A percentile compares a stretch with the other conserved stretches of the same genome.
phyloP scores from a whole-genome alignment of 2,329 filamentous ascomycete genomes.

The Tolypocladium tundrense region DNA sequence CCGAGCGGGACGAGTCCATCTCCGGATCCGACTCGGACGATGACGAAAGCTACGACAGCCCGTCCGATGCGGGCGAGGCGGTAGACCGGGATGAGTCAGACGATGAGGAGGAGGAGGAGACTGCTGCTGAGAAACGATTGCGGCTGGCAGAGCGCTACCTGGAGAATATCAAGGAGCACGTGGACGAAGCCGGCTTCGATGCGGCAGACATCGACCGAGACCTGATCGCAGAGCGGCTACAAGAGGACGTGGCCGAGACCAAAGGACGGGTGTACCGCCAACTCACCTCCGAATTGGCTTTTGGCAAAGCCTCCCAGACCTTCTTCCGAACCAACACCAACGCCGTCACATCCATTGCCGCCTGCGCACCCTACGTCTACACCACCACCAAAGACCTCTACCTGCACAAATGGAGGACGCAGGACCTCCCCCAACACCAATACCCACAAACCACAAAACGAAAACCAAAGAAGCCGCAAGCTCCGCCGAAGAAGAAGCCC shows the following conservation, averaged over 20 bases:
- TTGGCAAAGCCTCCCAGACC: slow-evolving; percentile 55
- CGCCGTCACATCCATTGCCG: slow-evolving; percentile 68
- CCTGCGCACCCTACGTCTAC: slow-evolving; percentile 73
- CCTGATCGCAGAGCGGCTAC: slow-evolving; percentile 77
- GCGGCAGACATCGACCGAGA: slow-evolving; percentile 89
- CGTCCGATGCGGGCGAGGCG: slow-evolving; percentile 34
- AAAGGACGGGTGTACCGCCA: slow-evolving; percentile 84
- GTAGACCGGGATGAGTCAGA: slow-evolving; percentile 43
- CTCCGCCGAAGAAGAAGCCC: slow-evolving; percentile 51
- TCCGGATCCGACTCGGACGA: slow-evolving; percentile 73
- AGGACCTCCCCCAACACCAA: slow-evolving; percentile 51
- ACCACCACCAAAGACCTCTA: slow-evolving; percentile 78
- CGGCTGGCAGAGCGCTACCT: slow-evolving; percentile 87
- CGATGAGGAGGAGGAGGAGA: slow-evolving; percentile 68
- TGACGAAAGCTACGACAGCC: slow-evolving; percentile 35
- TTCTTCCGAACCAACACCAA: slow-evolving; percentile 72
- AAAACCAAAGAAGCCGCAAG: slow-evolving; percentile 47
- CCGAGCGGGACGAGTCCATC: slow-evolving; percentile 62
- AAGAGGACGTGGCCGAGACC: slow-evolving; percentile 84
- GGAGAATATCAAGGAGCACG: slow-evolving; percentile 76
- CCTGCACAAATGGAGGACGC: slow-evolving; percentile 83
- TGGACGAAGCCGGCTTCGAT: slow-evolving; percentile 77
- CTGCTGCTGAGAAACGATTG: slow-evolving; percentile 76
- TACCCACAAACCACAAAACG: slow-evolving; percentile 48
- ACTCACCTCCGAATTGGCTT: slow-evolving; percentile 63